Evolutionary conservation across 2,329 filamentous ascomycete genomes (phyloP).

Genomic region (Leptographium galeiforme): DNA sequence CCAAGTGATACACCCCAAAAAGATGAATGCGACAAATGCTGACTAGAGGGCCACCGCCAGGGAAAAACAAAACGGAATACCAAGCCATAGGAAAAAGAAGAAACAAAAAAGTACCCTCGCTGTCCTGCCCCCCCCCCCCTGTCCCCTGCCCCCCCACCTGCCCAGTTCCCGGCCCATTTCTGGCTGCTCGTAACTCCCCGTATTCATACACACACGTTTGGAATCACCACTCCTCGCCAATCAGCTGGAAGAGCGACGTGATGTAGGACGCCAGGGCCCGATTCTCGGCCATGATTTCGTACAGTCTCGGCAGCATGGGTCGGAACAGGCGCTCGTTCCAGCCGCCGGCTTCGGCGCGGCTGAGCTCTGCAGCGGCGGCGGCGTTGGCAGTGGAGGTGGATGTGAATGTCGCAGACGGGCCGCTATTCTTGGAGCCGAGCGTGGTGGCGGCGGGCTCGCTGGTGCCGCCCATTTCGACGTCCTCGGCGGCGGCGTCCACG

Average conservation of each 20-base stretch:
- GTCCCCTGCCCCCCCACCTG: no score
- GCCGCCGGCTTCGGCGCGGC: slow-evolving; percentile 33
- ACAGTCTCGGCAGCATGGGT: slow-evolving; percentile 49
- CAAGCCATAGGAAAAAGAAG: not conserved
- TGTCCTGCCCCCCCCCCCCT: not conserved
- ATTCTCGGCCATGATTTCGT: slow-evolving; percentile 59
- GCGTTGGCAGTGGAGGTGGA: not conserved
- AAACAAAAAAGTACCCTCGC: not conserved
- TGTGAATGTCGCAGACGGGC: not conserved
- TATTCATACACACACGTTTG: not conserved
- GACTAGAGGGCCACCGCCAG: no score
- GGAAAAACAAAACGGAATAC: no score
- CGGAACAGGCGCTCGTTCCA: slow-evolving; percentile 59
- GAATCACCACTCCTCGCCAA: slow-evolving; percentile 12
- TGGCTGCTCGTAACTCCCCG: not conserved
- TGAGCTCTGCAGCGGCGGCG: slow-evolving; percentile 14
- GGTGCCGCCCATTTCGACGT: slow-evolving; percentile 25
- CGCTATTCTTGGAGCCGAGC: not conserved
- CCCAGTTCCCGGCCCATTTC: not conserved
- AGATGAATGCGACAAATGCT: no score
- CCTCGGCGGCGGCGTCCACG: not conserved
- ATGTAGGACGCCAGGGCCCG: slow-evolving; percentile 33
- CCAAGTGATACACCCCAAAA: no score
- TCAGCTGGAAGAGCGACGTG: slow-evolving; percentile 19
- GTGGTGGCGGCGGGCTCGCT: not conserved